Evolutionary conservation across 306 rosid genomes (phyloP).

Genomic region (Cyamopsis tetragonoloba): DNA sequence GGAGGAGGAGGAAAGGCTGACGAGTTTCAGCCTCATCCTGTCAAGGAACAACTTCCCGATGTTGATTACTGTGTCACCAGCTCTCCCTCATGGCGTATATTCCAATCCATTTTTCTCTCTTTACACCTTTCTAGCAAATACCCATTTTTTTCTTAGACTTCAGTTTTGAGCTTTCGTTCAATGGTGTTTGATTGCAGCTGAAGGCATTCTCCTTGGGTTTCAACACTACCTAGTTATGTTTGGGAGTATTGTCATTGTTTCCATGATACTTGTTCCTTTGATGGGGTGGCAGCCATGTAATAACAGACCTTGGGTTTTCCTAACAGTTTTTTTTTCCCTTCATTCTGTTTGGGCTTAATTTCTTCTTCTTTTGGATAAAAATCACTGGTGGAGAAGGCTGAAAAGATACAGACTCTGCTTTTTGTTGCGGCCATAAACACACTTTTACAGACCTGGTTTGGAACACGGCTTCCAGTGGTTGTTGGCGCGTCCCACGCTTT

Average conservation of each 20-base stretch:
- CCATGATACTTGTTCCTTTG: conserved; percentile 58
- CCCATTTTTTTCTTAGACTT: background rate
- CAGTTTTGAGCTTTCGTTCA: background rate
- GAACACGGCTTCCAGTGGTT: conserved; percentile 79
- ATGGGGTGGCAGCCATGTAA: conserved; percentile 97
- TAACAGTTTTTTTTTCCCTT: background rate
- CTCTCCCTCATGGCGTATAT: conserved; percentile 73
- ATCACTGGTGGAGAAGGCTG: conserved; percentile 73
- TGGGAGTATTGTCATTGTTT: conserved; percentile 60
- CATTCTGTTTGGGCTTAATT: background rate
- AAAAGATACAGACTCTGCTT: conserved; percentile 69
- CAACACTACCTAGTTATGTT: conserved; percentile 79
- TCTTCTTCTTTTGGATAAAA: background rate
- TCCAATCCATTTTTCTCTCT: background rate
- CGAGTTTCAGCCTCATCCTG: conserved; percentile 70
- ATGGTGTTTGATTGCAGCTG: conserved; percentile 54
- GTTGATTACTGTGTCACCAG: conserved; percentile 69
- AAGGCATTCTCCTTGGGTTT: conserved; percentile 68
- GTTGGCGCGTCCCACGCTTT: conserved; percentile 73
- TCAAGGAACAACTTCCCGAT: conserved; percentile 82
- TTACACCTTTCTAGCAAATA: background rate
- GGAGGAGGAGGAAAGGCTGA: conserved; percentile 44
- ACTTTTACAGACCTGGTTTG: conserved; percentile 63
- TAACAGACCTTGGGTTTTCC: background rate
- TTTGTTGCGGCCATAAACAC: conserved; percentile 81